Conservation (phyloP, 352 stramenopile species). For the Phytophthora brassicae region DNA sequence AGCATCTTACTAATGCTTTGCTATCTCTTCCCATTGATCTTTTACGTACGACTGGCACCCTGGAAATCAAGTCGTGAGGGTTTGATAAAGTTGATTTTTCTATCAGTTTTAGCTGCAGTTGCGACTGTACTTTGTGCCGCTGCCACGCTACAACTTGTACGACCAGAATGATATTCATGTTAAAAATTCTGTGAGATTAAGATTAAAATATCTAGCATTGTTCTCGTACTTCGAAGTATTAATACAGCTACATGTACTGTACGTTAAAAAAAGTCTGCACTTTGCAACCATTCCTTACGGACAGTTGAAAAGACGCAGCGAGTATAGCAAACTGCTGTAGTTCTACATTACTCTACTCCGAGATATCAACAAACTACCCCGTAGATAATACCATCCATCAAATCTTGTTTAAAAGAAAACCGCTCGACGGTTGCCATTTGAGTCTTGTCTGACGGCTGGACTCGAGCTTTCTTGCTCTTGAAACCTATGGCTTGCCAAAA, state of each 20-base stretch:
- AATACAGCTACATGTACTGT: no score
- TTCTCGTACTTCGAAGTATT: no score
- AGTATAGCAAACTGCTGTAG: background rate
- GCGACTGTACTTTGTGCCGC: slow-evolving; percentile 59
- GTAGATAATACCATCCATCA: background rate
- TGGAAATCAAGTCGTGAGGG: slow-evolving; percentile 37
- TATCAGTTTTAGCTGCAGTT: slow-evolving; percentile 37
- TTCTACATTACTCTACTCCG: slow-evolving; percentile 3
- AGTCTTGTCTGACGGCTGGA: slow-evolving; percentile 20
- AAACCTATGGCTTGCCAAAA: slow-evolving; percentile 20
- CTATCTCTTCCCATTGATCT: slow-evolving; percentile 69
- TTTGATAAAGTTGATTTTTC: slow-evolving; percentile 29
- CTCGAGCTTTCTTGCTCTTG: slow-evolving; percentile 25
- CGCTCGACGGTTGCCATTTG: slow-evolving; percentile 24
- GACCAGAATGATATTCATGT: slow-evolving; percentile 13
- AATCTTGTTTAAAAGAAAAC: slow-evolving; percentile 28
- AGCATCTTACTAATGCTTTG: slow-evolving; percentile 74
- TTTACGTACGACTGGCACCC: slow-evolving; percentile 51
- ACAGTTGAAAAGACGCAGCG: no score
- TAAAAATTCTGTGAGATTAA: background rate
- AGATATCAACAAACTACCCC: slow-evolving; percentile 20
- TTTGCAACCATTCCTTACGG: background rate
- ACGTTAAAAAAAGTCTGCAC: no score
- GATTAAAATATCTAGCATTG: background rate
- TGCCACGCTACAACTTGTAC: slow-evolving; percentile 51